Evolutionary conservation across 2,329 filamentous ascomycete species (phyloP), one percentile per base, ranked within the genome.

Genomic region (Aspergillus caelatus): DNA sequence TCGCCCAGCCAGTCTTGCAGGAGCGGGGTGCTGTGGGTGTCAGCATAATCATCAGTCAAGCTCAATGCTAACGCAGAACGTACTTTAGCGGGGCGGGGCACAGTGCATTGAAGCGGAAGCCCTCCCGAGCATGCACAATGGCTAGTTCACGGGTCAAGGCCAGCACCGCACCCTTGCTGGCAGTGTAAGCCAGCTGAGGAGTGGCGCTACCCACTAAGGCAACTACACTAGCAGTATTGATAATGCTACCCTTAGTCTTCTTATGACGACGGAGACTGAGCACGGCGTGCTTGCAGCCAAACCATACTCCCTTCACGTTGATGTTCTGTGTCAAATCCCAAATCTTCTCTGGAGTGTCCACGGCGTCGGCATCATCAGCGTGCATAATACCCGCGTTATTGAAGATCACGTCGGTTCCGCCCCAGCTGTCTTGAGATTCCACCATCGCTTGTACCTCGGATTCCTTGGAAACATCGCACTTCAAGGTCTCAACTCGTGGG

Each of bases 321-420:
- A 97, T 96, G 77, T 88, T 89, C 66, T 96, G 93, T 5, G 94
- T 97, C 69, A 96, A 82, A 74, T 97, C 93, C 94, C 94, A 97
- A 82, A 97, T 94, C 72, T 88, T 89, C 82, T 97, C 93, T 57
- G 92, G 89, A 1, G 94, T 97, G 77, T 90, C 87, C 76, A 96
- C 83, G 57, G 94, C 93, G 78, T 93, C 89, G 74, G 87, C 89
- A 78, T 93, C 91, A 62, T 90, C 84, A 54, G 88, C 89, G 81
- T 97, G 94, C 94, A 97, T 97, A 79, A 97, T 97, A 61, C 94
- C 94, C 23, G 94, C 94, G 78, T 97, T 97, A 88, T 97, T 97
- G 88, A 97, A 97, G 72, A 97, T 92, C 75, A 97, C 84, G 77
- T 97, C 94, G 3, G 94, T 81, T 52, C 94, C 94, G 74, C 94